Evolutionary conservation across 257 asterid genomes (phyloP).

Genomic region (Nicotiana sylvestris): DNA sequence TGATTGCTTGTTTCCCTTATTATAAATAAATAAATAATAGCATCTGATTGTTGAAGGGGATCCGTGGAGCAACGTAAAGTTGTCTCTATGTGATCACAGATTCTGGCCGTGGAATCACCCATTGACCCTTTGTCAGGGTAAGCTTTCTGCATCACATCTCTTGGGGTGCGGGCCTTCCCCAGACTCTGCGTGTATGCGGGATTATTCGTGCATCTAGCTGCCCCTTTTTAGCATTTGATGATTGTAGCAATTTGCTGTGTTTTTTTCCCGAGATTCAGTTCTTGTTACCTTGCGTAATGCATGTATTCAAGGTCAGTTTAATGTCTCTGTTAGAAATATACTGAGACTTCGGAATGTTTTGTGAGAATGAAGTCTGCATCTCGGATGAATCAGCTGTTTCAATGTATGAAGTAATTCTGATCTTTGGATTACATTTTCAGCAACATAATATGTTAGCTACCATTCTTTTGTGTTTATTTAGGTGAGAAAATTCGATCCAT

Average conservation of each 20-base stretch:
- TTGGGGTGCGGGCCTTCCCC: too few relatives aligned
- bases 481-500: not conserved
- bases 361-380: not conserved
- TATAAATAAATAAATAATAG: too few relatives aligned
- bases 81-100: too few relatives aligned
- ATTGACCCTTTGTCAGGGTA: too few relatives aligned
- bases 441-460: not conserved
- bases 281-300: not conserved
- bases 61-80: too few relatives aligned
- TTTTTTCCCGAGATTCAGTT: not conserved
- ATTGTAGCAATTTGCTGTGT: not conserved
- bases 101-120: too few relatives aligned
- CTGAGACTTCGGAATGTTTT: not conserved
- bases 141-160: too few relatives aligned
- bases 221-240: not conserved
- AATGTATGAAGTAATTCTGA: not conserved
- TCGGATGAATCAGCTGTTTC: not conserved
- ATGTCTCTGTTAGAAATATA: not conserved
- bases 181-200: too few relatives aligned
- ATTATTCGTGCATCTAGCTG: too few relatives aligned
- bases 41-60: too few relatives aligned
- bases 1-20: not conserved
- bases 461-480: not conserved
- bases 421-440: conserved; percentile 6
- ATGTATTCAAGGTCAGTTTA: not conserved